Evolutionary conservation across 192 early-diverging fungal genomes (phyloP), one percentile per base, ranked within the genome.

Genomic region (Entomortierella lignicola): DNA sequence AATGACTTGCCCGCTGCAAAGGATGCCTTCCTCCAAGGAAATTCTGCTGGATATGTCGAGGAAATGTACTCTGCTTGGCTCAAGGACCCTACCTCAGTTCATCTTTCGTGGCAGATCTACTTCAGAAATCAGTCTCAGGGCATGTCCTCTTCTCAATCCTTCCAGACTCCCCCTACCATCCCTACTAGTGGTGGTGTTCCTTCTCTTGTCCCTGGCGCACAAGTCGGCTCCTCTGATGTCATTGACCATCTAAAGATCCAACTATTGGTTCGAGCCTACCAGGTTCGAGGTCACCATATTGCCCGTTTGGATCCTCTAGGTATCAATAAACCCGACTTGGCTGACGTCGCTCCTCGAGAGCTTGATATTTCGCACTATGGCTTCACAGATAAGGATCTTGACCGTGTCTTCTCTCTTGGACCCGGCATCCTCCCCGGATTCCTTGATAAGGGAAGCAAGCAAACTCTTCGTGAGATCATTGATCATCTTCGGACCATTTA

Each of bases 201-300:
- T 32, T 83, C 52, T 80, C 87, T 72, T 60, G 88, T 77, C 84
- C 89, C 81, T 74, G 84, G 72, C 52, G 87, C 27, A 64, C 83
- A 61, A 26, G 73, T 56, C n/a, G 60, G 53, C 34, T 77, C 86
- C 30, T 69, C 81, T 4, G 88, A 93, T 63, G 94, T 99, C 50
- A 90, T 94, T 86, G 97, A 99, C 85, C 95, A 98, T 84, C 92
- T 99, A 89, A 99, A 99, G 85, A 93, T 99, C 41, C 97, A 99
- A 88, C 89, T 99, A 30, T 77, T 99, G 61, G 94, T 94, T 15
- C 92, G 98, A 44, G 96, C 98, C 25, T 98, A 95, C 82, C 97
- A 98, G 85, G 94, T 94, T 56, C 93, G 96, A 74, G 98, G 98
- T 15, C 98, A 99, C 82, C 95, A 95, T 66, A 86, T 97, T 70